Conservation (phyloP, 2,329 filamentous ascomycete genomes). For the Fusarium brachygibbosum region DNA sequence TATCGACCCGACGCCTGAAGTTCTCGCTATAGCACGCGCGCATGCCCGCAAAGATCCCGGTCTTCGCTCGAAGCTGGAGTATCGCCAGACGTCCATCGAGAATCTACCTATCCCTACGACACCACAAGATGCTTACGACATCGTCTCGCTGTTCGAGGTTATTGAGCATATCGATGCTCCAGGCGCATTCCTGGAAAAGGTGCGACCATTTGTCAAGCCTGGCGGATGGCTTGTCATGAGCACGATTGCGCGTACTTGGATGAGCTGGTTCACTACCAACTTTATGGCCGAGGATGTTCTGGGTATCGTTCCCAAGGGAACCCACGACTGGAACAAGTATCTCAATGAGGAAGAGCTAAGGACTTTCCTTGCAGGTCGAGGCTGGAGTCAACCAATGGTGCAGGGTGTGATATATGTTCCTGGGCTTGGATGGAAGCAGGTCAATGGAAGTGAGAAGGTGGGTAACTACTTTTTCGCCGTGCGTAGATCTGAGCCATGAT, state of each 20-base stretch:
- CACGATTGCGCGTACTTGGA: constrained; percentile 91
- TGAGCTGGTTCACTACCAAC: constrained; percentile 93
- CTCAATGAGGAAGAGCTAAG: constrained; percentile 86
- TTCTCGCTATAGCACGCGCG: constrained; percentile 79
- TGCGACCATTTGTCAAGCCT: constrained; percentile 82
- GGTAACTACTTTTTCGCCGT: constrained; percentile 98
- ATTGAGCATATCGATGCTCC: constrained; percentile 90
- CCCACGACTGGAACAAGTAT: constrained; percentile 97
- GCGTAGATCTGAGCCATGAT: constrained; percentile 58
- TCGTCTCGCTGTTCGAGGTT: constrained; percentile 93
- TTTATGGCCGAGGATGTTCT: constrained; percentile 89
- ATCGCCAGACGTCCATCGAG: constrained; percentile 84
- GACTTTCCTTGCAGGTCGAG: constrained; percentile 64
- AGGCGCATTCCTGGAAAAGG: constrained; percentile 77
- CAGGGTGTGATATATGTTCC: constrained; percentile 93
- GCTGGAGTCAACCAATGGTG: constrained; percentile 72
- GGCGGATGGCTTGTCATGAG: constrained; percentile 94
- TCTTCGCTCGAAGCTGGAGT: constrained; percentile 74
- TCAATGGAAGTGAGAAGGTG: constrained; percentile 83
- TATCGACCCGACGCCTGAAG: constrained; percentile 81
- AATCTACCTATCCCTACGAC: constrained; percentile 63
- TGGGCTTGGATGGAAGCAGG: constrained; percentile 88
- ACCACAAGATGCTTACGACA: constrained; percentile 71
- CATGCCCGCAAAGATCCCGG: constrained; percentile 82
- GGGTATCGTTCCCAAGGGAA: constrained; percentile 89